A percentile compares a stretch with the other conserved stretches of the same genome.
Evolutionary conservation across 2,329 filamentous ascomycete genomes (phyloP).

Genomic region (Cytospora mali): DNA sequence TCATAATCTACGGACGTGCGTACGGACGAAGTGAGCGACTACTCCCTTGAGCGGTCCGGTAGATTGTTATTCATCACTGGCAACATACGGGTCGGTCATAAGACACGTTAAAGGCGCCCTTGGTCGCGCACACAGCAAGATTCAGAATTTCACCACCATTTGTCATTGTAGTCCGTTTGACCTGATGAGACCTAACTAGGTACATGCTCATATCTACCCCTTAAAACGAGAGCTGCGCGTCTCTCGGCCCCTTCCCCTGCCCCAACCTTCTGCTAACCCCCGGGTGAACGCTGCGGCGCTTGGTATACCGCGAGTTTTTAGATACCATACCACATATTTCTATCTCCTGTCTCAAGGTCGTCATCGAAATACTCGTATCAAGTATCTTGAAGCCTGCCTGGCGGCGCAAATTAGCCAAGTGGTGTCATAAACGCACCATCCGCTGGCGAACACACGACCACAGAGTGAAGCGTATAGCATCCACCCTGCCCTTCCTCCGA

Average conservation of each 20-base stretch:
- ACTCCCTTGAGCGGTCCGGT: background rate
- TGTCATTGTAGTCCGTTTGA: constrained; percentile 7
- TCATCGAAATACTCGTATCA: constrained; percentile 8
- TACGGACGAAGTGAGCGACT: background rate
- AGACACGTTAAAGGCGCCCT: background rate
- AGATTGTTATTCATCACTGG: background rate
- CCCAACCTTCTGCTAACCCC: background rate
- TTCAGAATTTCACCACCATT: background rate
- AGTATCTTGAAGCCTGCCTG: constrained; percentile 6
- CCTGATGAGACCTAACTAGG: constrained; percentile 5
- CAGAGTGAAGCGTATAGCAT: background rate
- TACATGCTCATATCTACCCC: constrained; percentile 24
- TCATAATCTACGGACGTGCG: no score
- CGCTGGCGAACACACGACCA: constrained; percentile 13
- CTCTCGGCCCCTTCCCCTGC: background rate
- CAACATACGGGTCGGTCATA: background rate
- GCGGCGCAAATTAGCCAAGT: constrained; percentile 13
- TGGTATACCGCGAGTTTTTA: constrained; percentile 7
- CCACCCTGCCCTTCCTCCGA: background rate
- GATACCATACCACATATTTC: constrained; percentile 21
- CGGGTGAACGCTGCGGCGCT: constrained; percentile 12
- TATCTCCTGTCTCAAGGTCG: constrained; percentile 7
- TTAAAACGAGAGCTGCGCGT: constrained; percentile 5
- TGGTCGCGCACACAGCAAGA: background rate
- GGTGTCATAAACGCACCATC: background rate